A percentile compares a stretch with the other conserved stretches of the same genome.
Conservation (phyloP, 2,329 filamentous ascomycete species). For the Claviceps lovelessii region DNA sequence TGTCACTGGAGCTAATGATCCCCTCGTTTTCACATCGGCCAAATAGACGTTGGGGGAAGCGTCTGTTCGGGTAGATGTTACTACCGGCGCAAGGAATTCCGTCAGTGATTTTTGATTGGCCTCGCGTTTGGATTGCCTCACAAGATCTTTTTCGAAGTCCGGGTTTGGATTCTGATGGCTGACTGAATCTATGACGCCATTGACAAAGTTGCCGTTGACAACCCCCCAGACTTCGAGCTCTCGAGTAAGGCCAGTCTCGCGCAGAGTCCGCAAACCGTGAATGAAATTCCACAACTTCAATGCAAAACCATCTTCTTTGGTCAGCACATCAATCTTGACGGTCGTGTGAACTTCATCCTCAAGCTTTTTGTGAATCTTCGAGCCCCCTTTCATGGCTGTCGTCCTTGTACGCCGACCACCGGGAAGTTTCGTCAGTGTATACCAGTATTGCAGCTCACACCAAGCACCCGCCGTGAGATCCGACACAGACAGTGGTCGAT, state of each 20-base stretch:
- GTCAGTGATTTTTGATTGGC: conserved; percentile 25
- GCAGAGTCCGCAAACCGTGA: conserved; percentile 62
- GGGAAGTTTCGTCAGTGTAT: conserved; percentile 58
- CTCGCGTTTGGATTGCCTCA: conserved; percentile 14
- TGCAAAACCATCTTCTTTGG: conserved; percentile 70
- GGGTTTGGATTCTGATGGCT: conserved; percentile 63
- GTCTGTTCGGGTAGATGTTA: conserved; percentile 2
- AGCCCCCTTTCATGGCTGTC: conserved; percentile 70
- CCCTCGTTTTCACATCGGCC: conserved; percentile 77
- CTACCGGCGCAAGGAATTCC: conserved; percentile 23
- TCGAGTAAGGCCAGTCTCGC: conserved; percentile 56
- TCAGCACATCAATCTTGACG: conserved; percentile 56
- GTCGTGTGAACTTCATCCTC: conserved; percentile 75
- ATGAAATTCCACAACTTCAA: conserved; percentile 82
- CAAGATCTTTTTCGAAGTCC: conserved; percentile 48
- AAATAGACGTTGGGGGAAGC: conserved; percentile 45
- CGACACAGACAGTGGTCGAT: conserved; percentile 70
- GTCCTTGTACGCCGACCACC: conserved; percentile 64
- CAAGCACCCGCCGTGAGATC: conserved; percentile 81
- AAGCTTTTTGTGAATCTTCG: conserved; percentile 63
- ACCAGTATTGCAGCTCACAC: conserved; percentile 93
- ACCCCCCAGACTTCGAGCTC: conserved; percentile 78
- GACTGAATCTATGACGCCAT: conserved; percentile 79
- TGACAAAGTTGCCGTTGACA: conserved; percentile 68
- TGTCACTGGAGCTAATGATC: conserved; percentile 47